Evolutionary conservation across 495 filamentous ascomycete species (phyloP).

Genomic region (Penicillium soppii): DNA sequence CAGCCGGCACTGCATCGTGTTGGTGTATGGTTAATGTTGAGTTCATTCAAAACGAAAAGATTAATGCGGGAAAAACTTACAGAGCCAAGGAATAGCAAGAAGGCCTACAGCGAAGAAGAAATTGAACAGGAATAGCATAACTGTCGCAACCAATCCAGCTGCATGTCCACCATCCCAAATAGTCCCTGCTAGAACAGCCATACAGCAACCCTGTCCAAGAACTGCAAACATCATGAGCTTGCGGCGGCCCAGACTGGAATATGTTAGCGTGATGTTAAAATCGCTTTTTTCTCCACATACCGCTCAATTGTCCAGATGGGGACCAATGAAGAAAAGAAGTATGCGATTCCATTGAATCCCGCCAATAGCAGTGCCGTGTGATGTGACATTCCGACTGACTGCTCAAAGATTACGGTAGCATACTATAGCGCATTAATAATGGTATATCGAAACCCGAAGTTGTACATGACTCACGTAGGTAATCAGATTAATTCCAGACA

Average conservation of each 20-base stretch:
- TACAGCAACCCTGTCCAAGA: slow-evolving; percentile 51
- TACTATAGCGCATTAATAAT: slow-evolving; percentile 18
- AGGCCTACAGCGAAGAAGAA: slow-evolving; percentile 36
- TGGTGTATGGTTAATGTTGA: not conserved
- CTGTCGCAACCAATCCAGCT: slow-evolving; percentile 30
- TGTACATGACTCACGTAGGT: slow-evolving; percentile 42
- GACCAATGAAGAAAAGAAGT: slow-evolving; percentile 47
- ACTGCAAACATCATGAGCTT: slow-evolving; percentile 51
- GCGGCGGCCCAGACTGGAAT: slow-evolving; percentile 39
- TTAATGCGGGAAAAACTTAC: slow-evolving; percentile 18
- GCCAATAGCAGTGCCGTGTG: slow-evolving; percentile 44
- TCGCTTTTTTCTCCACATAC: slow-evolving; percentile 8
- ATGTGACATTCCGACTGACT: slow-evolving; percentile 37
- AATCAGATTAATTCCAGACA: slow-evolving; percentile 46
- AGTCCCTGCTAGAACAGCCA: slow-evolving; percentile 35
- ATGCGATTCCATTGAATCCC: slow-evolving; percentile 47
- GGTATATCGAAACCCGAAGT: no score
- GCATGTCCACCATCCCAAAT: slow-evolving; percentile 27
- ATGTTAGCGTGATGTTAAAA: slow-evolving; percentile 5
- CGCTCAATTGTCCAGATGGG: slow-evolving; percentile 53
- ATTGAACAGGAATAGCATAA: slow-evolving; percentile 40
- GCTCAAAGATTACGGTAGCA: slow-evolving; percentile 37
- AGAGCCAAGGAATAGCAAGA: slow-evolving; percentile 35
- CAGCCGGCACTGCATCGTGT: slow-evolving; percentile 26
- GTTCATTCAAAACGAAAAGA: no score